Conservation (phyloP, 257 asterid species). For the Pogostemon cablin region DNA sequence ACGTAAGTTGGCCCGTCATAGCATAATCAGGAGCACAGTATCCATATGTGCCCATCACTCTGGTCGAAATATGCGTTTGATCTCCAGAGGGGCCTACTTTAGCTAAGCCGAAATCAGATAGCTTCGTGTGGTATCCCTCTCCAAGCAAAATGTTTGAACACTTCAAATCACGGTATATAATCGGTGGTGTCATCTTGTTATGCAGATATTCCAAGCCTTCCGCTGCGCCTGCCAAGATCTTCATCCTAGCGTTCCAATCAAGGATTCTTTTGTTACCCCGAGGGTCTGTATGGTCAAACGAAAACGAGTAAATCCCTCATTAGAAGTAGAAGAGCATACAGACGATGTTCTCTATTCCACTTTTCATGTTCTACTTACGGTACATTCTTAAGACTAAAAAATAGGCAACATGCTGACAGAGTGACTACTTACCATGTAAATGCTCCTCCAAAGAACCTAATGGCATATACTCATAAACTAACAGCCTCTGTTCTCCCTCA, state of each 20-base stretch:
- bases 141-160: slow-evolving; percentile 55
- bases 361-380: no score
- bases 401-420: no score
- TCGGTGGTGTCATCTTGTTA: slow-evolving; percentile 48
- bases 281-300: slow-evolving; percentile 25
- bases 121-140: slow-evolving; percentile 43
- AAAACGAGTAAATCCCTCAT: neutral
- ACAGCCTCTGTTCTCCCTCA: slow-evolving; percentile 53
- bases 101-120: slow-evolving; percentile 55
- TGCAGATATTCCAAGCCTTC: slow-evolving; percentile 54
- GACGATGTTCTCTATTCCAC: no score
- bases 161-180: slow-evolving; percentile 58
- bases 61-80: slow-evolving; percentile 49
- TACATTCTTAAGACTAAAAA: no score
- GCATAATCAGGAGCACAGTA: slow-evolving; percentile 60
- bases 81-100: slow-evolving; percentile 51
- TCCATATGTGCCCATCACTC: slow-evolving; percentile 60
- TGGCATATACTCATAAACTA: slow-evolving; percentile 58
- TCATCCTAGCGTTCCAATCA: slow-evolving; percentile 51
- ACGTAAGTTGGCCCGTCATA: slow-evolving; percentile 54
- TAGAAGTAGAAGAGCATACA: no score
- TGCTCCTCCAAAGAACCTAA: slow-evolving; percentile 55
- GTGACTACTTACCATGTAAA: slow-evolving; percentile 41
- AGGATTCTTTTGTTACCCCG: slow-evolving; percentile 25
- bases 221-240: slow-evolving; percentile 56